Conservation (phyloP, 345 rosid genomes). For the Salix koriyanagi region DNA sequence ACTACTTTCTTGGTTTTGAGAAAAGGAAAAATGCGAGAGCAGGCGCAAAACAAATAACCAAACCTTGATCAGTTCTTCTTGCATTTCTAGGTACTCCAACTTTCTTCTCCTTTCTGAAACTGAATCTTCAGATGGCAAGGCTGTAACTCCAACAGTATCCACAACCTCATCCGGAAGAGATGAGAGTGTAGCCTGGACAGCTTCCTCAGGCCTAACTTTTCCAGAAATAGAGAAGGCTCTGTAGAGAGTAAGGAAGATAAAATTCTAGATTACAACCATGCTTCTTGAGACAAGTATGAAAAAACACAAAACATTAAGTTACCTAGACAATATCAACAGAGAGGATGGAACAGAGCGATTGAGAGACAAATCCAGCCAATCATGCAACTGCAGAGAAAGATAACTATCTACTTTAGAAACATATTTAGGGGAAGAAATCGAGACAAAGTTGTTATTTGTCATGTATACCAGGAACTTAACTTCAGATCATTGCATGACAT, state of each 20-base stretch:
- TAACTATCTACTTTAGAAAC: conserved; percentile 1
- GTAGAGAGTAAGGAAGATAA: conserved; percentile 16
- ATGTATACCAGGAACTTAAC: background rate
- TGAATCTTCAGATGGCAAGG: conserved; percentile 86
- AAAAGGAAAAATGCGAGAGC: conserved; percentile 3
- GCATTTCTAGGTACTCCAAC: conserved; percentile 89
- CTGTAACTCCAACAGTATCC: conserved; percentile 86
- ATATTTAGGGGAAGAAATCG: background rate
- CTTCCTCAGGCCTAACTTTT: conserved; percentile 93
- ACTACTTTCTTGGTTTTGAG: background rate
- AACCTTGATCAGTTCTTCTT: conserved; percentile 96
- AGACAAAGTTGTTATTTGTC: background rate
- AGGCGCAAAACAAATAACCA: conserved; percentile 5
- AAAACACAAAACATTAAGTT: conserved; percentile 15
- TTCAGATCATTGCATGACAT: background rate
- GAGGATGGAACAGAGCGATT: conserved; percentile 88
- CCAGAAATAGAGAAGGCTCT: conserved; percentile 90
- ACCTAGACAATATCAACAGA: conserved; percentile 89
- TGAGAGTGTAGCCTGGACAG: conserved; percentile 95
- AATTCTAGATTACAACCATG: background rate
- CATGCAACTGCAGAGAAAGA: conserved; percentile 56
- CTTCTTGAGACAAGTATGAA: conserved; percentile 6
- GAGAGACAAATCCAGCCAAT: conserved; percentile 97
- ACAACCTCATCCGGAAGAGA: conserved; percentile 96
- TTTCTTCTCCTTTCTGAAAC: conserved; percentile 92